A percentile compares a stretch with the other conserved stretches of the same genome.
Conservation (phyloP, 2,329 filamentous ascomycete genomes). For the Colletotrichum sp. region DNA sequence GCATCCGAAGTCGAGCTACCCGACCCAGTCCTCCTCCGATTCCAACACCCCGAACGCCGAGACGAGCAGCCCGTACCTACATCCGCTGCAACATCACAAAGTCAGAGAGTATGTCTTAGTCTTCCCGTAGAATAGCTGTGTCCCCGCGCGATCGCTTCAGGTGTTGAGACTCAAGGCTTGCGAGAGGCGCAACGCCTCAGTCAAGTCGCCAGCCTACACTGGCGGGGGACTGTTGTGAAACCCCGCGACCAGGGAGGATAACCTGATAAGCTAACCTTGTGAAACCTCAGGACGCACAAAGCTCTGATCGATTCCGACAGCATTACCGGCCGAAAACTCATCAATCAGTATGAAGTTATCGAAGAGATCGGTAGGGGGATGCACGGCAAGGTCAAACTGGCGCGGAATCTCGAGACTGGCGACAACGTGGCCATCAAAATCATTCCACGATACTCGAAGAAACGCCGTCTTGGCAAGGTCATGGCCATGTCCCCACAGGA, state of each 20-base stretch:
- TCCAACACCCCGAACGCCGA: constrained; percentile 55
- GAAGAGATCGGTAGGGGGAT: constrained; percentile 95
- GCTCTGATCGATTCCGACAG: constrained; percentile 89
- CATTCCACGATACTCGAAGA: constrained; percentile 93
- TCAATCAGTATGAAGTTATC: constrained; percentile 98
- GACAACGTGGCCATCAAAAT: constrained; percentile 97
- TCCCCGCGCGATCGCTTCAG: too few species aligned
- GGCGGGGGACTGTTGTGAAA: neutral
- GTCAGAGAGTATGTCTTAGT: constrained; percentile 70
- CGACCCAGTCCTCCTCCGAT: constrained; percentile 54
- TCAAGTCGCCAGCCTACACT: neutral
- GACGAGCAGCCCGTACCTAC: constrained; percentile 66
- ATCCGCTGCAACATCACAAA: constrained; percentile 74
- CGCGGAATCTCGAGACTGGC: constrained; percentile 76
- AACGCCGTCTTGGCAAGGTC: constrained; percentile 86
- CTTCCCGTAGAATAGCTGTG: neutral
- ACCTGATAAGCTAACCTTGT: constrained; percentile 6
- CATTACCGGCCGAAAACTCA: constrained; percentile 89
- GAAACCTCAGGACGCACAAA: constrained; percentile 73
- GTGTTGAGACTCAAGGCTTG: neutral
- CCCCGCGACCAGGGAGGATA: constrained; percentile 2
- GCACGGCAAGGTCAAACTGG: constrained; percentile 97
- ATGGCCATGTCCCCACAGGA: constrained; percentile 69
- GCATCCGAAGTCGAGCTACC: constrained; percentile 42
- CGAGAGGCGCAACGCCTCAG: neutral